Base-by-base conservation (phyloP, 352 stramenopile genomes). In the Phytopythium chamaehyphon region DNA sequence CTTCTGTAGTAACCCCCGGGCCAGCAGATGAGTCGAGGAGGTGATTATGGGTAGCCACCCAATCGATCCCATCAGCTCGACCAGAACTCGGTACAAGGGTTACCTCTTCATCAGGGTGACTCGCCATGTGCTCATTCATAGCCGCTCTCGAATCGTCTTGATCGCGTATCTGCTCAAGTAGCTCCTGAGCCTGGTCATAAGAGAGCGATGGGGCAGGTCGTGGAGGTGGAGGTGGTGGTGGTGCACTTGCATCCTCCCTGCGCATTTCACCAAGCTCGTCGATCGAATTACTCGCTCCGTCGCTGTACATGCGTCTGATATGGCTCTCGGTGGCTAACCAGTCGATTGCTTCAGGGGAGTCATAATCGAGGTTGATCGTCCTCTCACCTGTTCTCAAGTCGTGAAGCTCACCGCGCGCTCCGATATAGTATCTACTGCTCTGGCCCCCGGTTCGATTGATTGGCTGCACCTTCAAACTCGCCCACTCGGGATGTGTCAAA, bases 281-380 rank as follows among this genome's bases (percentile, higher is more conserved):
- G 21, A 62, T 57, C 35, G 40, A 48, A 21, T 55, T 37, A 39
- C 45, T 55, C 37, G 55, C 54, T 18, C 28, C 47, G 31, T 61
- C 47, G 18, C 47, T 43, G 15, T 35, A 44, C 3, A 62, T 54
- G 46, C 48, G 7, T 7, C 33, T 24, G 22, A 57, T 49, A 33
- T 52, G 47, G 15, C 21, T 24, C 38, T 47, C 54, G 21, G 54
- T 55, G 9, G 45, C 45, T 22, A 55, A 31, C 54, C 48, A 62
- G 33, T 62, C 55, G 37, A 62, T 53, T 10, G 33, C 19, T 8
- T 35, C 31, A 18, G 43, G 49, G 40, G 42, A 44, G 28, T 33
- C 44, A 31, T 18, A 33, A 33, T 33, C 28, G 9, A 33, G 28
- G 28, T 33, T 33, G 28, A 33, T 33, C 28, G 28, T 14, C 37